A percentile compares a stretch with the other conserved stretches of the same genome.
These are phyloP conservation scores for Xylariales sp. DNA, from an alignment of 2,329 filamentous ascomycete genomes.

Conservation along the genomic window DNA sequence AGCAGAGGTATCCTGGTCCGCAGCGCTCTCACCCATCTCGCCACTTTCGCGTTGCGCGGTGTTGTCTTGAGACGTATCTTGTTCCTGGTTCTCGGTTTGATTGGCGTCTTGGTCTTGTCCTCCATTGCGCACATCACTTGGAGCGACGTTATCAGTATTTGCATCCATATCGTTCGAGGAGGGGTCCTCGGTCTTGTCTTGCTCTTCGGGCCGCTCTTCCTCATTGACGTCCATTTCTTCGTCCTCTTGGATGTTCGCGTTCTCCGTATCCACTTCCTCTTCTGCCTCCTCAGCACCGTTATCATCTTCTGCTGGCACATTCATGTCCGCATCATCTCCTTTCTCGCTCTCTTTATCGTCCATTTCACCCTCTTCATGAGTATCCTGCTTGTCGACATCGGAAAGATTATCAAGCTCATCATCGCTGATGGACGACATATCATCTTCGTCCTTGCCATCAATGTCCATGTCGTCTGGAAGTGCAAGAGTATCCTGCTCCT, in stretches of 20 bases:
- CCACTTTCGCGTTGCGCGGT: constrained; percentile 63
- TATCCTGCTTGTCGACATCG: constrained; percentile 40
- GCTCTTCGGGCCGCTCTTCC: constrained; percentile 26
- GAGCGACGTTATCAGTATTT: constrained; percentile 57
- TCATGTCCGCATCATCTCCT: constrained; percentile 43
- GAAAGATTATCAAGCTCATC: constrained; percentile 57
- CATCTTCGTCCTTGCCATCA: constrained; percentile 60
- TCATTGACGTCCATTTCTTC: constrained; percentile 27
- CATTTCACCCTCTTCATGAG: constrained; percentile 26
- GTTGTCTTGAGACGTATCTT: constrained; percentile 56
- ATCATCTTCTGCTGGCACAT: constrained; percentile 38
- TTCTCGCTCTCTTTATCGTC: constrained; percentile 35
- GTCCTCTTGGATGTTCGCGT: constrained; percentile 25
- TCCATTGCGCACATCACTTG: constrained; percentile 59
- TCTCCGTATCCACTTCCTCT: constrained; percentile 30
- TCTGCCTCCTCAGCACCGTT: constrained; percentile 51
- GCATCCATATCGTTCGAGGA: constrained; percentile 41
- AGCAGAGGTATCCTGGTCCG: constrained; percentile 58
- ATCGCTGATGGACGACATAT: constrained; percentile 44
- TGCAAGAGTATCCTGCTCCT: constrained; percentile 78
- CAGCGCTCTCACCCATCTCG: constrained; percentile 59
- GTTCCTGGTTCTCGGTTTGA: constrained; percentile 54
- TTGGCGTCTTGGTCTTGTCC: constrained; percentile 64
- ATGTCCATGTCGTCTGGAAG: constrained; percentile 86
- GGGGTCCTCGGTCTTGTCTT: constrained; percentile 22